Evolutionary conservation across 352 stramenopile species (phyloP).

Genomic region (Phytophthora foliorum): DNA sequence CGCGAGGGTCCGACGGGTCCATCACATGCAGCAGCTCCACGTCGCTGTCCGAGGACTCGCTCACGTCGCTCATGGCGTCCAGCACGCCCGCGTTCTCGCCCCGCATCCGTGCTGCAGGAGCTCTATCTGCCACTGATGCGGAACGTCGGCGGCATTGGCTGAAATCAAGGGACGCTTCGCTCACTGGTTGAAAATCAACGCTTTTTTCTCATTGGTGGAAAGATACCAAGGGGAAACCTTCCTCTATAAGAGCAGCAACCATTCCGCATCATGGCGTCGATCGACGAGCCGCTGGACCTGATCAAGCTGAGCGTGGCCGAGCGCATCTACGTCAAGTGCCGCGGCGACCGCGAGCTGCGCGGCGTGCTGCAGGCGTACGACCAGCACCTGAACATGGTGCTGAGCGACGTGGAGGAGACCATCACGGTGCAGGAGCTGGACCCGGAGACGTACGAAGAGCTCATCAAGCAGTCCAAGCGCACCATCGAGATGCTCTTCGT

Average conservation of each 20-base stretch:
- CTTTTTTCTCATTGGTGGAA: conserved; percentile 11
- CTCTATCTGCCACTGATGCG: conserved; percentile 25
- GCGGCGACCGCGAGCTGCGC: conserved; percentile 96
- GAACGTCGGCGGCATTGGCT: conserved; percentile 16
- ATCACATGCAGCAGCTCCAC: conserved; percentile 68
- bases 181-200: too few relatives aligned
- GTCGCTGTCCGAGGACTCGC: conserved; percentile 49
- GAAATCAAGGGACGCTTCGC: too few relatives aligned
- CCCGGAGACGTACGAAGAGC: conserved; percentile 98
- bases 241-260: not conserved
- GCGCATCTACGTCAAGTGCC: conserved; percentile 99
- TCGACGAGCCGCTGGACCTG: conserved; percentile 98
- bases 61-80: conserved; percentile 46
- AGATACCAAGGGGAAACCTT: not conserved
- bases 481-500: conserved; percentile 99
- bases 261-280: conserved; percentile 72
- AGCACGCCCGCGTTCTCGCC: conserved; percentile 49
- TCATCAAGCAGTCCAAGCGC: conserved; percentile 96
- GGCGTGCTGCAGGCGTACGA: conserved; percentile 99
- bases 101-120: conserved; percentile 26
- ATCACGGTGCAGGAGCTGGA: conserved; percentile 98
- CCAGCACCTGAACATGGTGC: conserved; percentile 99
- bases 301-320: conserved; percentile 99
- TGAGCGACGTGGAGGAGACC: conserved; percentile 99
- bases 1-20: conserved; percentile 81